Evolutionary conservation across 1,284 basidiomycete genomes (phyloP).

Genomic region (Schizophyllum commune): DNA sequence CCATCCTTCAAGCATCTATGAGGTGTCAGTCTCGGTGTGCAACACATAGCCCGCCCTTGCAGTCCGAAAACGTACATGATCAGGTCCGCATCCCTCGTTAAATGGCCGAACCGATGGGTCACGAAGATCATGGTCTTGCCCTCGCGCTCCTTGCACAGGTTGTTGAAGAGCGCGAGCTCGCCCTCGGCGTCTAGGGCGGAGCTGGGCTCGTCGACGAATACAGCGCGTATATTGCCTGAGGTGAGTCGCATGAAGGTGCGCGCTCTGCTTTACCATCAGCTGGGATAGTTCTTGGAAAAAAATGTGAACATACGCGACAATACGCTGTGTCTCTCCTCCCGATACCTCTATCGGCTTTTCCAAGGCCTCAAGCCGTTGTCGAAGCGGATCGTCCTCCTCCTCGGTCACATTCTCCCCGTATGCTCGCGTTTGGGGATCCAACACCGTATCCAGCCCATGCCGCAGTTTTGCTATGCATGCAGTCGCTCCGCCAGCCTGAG

Average conservation of each 20-base stretch:
- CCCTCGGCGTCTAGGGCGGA: slow-evolving; percentile 46
- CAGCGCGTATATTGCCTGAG: slow-evolving; percentile 34
- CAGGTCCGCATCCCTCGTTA: slow-evolving; percentile 54
- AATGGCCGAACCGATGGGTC: slow-evolving; percentile 61
- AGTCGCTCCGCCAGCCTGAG: slow-evolving; percentile 29
- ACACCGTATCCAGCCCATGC: slow-evolving; percentile 19
- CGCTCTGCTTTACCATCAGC: slow-evolving; percentile 6
- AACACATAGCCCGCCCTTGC: too few species aligned
- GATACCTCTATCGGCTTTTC: slow-evolving; percentile 29
- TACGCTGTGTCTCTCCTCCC: slow-evolving; percentile 34
- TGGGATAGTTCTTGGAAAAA: neutral
- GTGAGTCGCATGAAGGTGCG: slow-evolving; percentile 37
- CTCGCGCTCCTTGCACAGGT: slow-evolving; percentile 38
- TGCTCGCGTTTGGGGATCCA: slow-evolving; percentile 24
- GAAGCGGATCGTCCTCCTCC: slow-evolving; percentile 24
- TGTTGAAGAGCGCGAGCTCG: slow-evolving; percentile 43
- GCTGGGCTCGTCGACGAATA: slow-evolving; percentile 46
- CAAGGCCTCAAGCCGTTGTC: slow-evolving; percentile 23
- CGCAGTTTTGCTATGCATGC: slow-evolving; percentile 24
- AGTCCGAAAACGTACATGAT: slow-evolving; percentile 38
- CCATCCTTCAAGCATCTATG: slow-evolving; percentile 30
- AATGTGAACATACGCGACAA: slow-evolving; percentile 28
- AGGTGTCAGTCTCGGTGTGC: neutral
- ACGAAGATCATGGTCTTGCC: slow-evolving; percentile 65
- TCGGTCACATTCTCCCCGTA: slow-evolving; percentile 23